Percentiles rank a stretch among this genome's conserved stretches.
These are phyloP conservation scores for Xylaria multiplex DNA, from an alignment of 2,329 filamentous ascomycete species.

Conservation along the genomic window DNA sequence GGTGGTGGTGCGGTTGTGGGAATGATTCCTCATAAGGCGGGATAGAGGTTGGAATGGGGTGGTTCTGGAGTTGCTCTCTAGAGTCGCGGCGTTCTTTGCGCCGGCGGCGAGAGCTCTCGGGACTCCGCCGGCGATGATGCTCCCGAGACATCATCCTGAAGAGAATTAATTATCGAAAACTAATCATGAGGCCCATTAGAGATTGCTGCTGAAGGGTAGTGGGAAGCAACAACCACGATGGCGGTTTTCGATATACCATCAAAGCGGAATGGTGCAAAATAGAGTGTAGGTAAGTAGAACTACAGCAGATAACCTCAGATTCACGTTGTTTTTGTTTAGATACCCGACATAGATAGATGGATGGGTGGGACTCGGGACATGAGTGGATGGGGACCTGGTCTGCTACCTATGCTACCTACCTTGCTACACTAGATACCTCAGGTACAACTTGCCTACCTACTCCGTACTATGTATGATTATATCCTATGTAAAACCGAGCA, in stretches of 20 bases:
- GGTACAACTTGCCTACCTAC: no score
- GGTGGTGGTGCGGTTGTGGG: conserved; percentile 1
- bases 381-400: conserved; percentile 4
- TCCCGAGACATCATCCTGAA: conserved; percentile 61
- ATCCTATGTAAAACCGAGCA: conserved; percentile 18
- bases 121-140: conserved; percentile 65
- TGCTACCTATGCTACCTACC: no score
- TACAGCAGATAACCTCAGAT: conserved; percentile 16
- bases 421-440: no score
- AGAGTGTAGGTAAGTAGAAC: conserved; percentile 3
- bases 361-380: conserved; percentile 29
- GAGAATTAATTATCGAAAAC: conserved; percentile 37
- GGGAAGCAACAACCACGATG: conserved; percentile 30
- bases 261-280: conserved; percentile 25
- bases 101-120: conserved; percentile 64
- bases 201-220: conserved; percentile 32
- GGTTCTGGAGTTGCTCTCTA: conserved; percentile 51
- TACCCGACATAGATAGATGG: conserved; percentile 5
- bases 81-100: conserved; percentile 56
- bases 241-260: conserved; percentile 20
- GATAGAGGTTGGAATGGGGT: conserved; percentile 39
- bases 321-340: conserved; percentile 35
- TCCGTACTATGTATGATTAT: no score
- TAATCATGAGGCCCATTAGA: conserved; percentile 42
- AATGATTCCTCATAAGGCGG: conserved; percentile 38